Evolutionary conservation across 2,329 filamentous ascomycete genomes (phyloP).

Genomic region (Pseudogymnoascus sp.): DNA sequence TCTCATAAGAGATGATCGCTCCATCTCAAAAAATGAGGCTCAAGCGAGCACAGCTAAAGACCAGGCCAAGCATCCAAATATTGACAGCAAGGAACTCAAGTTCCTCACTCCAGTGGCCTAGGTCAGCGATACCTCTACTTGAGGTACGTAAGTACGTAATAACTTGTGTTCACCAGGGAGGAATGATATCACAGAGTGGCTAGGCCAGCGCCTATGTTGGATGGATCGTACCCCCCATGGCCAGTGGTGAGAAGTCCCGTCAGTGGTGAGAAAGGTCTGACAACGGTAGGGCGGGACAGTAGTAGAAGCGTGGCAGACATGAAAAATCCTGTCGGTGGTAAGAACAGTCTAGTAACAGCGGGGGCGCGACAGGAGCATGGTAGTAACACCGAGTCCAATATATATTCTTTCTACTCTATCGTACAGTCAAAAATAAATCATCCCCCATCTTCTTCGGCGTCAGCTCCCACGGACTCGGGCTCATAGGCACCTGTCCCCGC

Average conservation of each 20-base stretch:
- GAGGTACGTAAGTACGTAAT: no score
- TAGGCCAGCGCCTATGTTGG: no score
- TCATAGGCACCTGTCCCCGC: constrained; percentile 1
- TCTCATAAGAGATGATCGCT: no score
- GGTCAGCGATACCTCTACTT: no score
- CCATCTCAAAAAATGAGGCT: no score
- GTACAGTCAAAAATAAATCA: background rate
- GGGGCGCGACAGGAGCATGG: background rate
- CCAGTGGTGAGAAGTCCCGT: background rate
- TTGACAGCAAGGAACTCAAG: no score
- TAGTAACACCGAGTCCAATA: background rate
- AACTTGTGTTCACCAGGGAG: no score
- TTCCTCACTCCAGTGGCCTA: no score
- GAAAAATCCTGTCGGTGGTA: background rate
- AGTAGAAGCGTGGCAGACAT: no score
- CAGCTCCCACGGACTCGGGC: constrained; percentile 1
- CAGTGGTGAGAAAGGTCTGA: background rate
- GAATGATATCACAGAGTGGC: no score
- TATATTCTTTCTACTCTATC: constrained; percentile 1
- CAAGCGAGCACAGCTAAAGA: no score
- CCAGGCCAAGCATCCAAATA: no score
- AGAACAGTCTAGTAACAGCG: background rate
- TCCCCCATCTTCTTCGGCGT: background rate
- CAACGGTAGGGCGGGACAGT: background rate
- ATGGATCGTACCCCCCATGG: background rate